Conservation (phyloP, 148 eudicot genomes). For the Limonium bicolor region DNA sequence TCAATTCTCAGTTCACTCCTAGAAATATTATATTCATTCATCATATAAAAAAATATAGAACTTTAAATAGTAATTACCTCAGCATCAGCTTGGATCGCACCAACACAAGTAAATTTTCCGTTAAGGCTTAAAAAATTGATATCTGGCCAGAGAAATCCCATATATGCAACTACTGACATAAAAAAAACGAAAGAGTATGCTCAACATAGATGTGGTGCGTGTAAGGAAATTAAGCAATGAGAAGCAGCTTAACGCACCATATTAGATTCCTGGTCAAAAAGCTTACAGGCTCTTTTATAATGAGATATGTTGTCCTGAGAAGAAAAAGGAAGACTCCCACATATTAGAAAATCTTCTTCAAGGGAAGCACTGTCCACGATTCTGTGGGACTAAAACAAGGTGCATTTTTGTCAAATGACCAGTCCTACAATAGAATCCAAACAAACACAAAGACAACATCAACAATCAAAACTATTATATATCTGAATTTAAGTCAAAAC, state of each 20-base stretch:
- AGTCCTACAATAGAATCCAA: not conserved
- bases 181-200: constrained; percentile 4
- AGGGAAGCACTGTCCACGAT: too few relatives aligned
- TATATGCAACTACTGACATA: constrained; percentile 35
- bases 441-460: not conserved
- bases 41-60: too few relatives aligned
- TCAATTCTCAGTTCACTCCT: too few relatives aligned
- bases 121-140: constrained; percentile 26
- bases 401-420: not conserved
- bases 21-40: too few relatives aligned
- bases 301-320: constrained; percentile 44
- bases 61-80: too few relatives aligned
- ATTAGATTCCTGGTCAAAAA: constrained; percentile 32
- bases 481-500: too few relatives aligned
- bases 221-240: constrained; percentile 5
- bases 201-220: not conserved
- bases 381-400: not conserved
- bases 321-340: too few relatives aligned
- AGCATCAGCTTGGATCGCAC: constrained; percentile 16
- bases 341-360: too few relatives aligned
- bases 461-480: not conserved
- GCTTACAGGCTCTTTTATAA: constrained; percentile 37
- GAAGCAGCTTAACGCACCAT: constrained; percentile 27
- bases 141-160: constrained; percentile 84
- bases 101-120: too few relatives aligned